Conservation (phyloP, 768 basidiomycete genomes). For the Lanmaoa rubissima region DNA sequence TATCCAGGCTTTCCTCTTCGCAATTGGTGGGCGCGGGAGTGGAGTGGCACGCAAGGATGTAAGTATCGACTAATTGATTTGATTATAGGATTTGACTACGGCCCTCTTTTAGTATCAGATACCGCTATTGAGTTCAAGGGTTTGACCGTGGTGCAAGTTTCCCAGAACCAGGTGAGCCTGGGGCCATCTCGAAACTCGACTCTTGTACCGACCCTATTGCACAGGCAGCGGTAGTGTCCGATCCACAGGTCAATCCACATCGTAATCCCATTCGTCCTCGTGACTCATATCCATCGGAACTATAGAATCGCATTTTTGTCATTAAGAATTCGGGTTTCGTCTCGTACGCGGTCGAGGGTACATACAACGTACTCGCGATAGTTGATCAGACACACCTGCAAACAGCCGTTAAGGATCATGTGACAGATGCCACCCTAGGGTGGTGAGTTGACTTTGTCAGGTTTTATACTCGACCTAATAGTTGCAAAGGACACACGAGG, state of each 20-base stretch:
- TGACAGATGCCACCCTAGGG: conserved; percentile 64
- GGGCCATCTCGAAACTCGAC: background rate
- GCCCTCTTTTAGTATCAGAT: conserved; percentile 58
- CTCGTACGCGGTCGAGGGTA: conserved; percentile 72
- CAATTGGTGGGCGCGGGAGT: conserved; percentile 85
- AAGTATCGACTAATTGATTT: conserved; percentile 27
- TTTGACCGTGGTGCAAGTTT: conserved; percentile 81
- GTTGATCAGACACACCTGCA: conserved; percentile 83
- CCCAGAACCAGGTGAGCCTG: conserved; percentile 63
- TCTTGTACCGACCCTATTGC: background rate
- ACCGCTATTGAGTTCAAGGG: conserved; percentile 80
- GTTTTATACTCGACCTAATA: background rate
- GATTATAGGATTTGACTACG: background rate
- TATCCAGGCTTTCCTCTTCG: conserved; percentile 74
- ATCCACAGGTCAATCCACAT: conserved; percentile 48
- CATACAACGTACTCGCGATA: conserved; percentile 74
- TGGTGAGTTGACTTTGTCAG: conserved; percentile 32
- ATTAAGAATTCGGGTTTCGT: conserved; percentile 79
- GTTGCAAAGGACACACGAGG: conserved; percentile 57
- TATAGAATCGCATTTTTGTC: conserved; percentile 71
- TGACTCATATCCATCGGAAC: background rate
- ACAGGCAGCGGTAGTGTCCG: conserved; percentile 67
- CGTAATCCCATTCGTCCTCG: background rate
- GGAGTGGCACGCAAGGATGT: conserved; percentile 68
- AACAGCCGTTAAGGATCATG: conserved; percentile 53